Evolutionary conservation across 2,329 filamentous ascomycete genomes (phyloP).

Genomic region (Nothophaeocryptopus gaeumannii): DNA sequence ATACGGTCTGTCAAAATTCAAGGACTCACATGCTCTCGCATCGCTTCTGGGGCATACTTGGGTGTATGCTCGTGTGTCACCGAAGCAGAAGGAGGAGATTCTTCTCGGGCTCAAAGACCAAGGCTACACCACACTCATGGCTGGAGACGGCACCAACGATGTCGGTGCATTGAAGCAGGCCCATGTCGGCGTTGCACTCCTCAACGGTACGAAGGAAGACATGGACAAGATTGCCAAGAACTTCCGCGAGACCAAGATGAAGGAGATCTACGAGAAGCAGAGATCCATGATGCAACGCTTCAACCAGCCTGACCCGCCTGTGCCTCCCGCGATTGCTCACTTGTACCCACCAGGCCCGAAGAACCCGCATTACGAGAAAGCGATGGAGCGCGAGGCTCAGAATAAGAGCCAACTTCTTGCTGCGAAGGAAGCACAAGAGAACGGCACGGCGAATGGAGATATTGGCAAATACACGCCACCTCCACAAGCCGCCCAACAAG

Average conservation of each 20-base stretch:
- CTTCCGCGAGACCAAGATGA: constrained; percentile 89
- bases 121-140: constrained; percentile 98
- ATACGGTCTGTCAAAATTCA: constrained; percentile 87
- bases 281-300: constrained; percentile 86
- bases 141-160: constrained; percentile 96
- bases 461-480: constrained; percentile 27
- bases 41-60: constrained; percentile 83
- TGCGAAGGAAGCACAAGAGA: constrained; percentile 51
- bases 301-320: constrained; percentile 88
- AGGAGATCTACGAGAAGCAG: constrained; percentile 98
- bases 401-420: constrained; percentile 64
- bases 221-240: constrained; percentile 90
- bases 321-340: constrained; percentile 89
- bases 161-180: constrained; percentile 97
- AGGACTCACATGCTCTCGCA: constrained; percentile 71
- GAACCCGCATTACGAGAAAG: constrained; percentile 94
- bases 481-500: constrained; percentile 19
- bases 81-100: constrained; percentile 98
- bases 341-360: constrained; percentile 84
- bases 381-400: constrained; percentile 79
- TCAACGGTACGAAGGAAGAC: constrained; percentile 92
- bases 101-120: constrained; percentile 93
- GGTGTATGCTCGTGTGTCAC: constrained; percentile 97
- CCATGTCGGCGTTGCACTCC: constrained; percentile 90
- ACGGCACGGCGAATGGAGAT: constrained; percentile 27